These are phyloP conservation scores for Gymnopilus junonius DNA, from an alignment of 768 basidiomycete genomes.

Conservation along the genomic window DNA sequence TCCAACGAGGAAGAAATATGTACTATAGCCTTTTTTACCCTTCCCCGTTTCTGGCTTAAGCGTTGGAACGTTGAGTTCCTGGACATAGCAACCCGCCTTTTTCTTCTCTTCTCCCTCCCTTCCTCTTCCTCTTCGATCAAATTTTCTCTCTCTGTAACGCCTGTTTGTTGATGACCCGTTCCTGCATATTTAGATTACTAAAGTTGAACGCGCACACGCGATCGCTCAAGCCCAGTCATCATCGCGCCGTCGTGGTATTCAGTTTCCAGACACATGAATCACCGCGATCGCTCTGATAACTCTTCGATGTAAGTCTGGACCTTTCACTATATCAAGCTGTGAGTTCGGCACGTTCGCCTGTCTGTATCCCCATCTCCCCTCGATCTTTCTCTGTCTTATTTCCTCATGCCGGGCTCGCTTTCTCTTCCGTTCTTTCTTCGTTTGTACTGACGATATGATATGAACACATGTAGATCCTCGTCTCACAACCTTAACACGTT, in stretches of 20 bases:
- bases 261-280: slow-evolving; percentile 1
- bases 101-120: slow-evolving; percentile 1
- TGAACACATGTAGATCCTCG: background rate
- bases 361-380: too few species aligned
- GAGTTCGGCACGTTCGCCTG: background rate
- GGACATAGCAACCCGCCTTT: slow-evolving; percentile 1
- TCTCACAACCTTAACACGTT: slow-evolving; percentile 4
- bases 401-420: background rate
- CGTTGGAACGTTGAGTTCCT: background rate
- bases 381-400: background rate
- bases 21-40: slow-evolving; percentile 10
- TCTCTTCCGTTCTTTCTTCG: background rate
- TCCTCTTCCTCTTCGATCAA: background rate
- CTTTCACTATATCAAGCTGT: background rate
- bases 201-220: background rate
- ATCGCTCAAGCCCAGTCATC: background rate
- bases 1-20: slow-evolving; percentile 4
- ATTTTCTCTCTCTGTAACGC: background rate
- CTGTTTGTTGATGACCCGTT: background rate
- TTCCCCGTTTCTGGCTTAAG: background rate
- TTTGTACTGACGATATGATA: background rate
- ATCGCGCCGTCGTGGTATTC: background rate
- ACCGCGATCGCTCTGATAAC: background rate
- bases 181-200: background rate
- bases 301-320: slow-evolving; percentile 14